phyloP scores from a whole-genome alignment of 306 rosid genomes.

The Senna siamea region DNA sequence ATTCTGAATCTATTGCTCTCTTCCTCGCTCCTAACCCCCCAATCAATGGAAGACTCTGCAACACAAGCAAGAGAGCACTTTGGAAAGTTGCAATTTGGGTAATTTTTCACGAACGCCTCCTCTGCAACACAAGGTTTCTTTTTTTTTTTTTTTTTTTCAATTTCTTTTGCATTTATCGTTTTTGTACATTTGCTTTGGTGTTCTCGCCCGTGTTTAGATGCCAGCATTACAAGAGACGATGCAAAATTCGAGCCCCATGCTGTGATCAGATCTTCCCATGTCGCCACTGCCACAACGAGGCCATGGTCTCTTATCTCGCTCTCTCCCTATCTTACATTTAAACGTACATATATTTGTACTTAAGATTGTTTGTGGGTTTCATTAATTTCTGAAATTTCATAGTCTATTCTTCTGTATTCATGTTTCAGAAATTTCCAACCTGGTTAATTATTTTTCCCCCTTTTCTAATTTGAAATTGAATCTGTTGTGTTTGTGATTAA shows the following conservation, averaged over 20 bases:
- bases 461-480: neutral
- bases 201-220: slow-evolving; percentile 44
- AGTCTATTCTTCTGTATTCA: neutral
- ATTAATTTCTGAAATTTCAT: neutral
- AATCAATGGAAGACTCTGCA: slow-evolving; percentile 36
- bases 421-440: neutral
- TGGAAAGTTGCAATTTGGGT: slow-evolving; percentile 57
- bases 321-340: neutral
- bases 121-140: neutral
- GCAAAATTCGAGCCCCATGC: slow-evolving; percentile 77
- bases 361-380: neutral
- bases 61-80: slow-evolving; percentile 28
- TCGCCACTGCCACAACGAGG: slow-evolving; percentile 82
- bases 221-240: slow-evolving; percentile 64
- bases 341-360: neutral
- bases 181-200: neutral
- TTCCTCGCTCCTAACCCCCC: too few species aligned
- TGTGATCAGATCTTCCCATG: slow-evolving; percentile 66
- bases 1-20: neutral
- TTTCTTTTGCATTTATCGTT: neutral
- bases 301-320: slow-evolving; percentile 47
- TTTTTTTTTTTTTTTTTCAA: neutral
- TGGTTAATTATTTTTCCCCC: neutral
- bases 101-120: neutral
- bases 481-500: slow-evolving; percentile 20